Percentiles rank a stretch among this genome's conserved stretches.
Conservation (phyloP, 2,329 filamentous ascomycete species). For the Penicillium capsulatum region DNA sequence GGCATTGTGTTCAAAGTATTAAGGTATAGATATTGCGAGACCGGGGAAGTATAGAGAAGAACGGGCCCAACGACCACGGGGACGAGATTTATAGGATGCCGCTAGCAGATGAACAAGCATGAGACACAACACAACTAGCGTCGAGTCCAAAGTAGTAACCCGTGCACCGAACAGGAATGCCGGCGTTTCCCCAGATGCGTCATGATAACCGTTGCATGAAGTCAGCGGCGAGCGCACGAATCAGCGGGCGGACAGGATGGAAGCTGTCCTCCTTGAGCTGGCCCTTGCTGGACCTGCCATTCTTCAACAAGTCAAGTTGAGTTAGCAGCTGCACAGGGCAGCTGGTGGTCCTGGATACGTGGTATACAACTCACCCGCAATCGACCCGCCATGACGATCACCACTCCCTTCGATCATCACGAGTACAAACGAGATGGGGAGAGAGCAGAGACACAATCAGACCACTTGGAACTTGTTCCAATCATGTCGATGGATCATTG, state of each 20-base stretch:
- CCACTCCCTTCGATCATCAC: no score
- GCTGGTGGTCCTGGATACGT: no score
- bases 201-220: slow-evolving; percentile 26
- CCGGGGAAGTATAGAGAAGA: background rate
- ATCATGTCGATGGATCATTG: no score
- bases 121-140: slow-evolving; percentile 17
- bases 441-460: no score
- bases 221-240: slow-evolving; percentile 11
- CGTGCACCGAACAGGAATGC: slow-evolving; percentile 8
- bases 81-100: background rate
- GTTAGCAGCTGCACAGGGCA: no score
- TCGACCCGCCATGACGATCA: no score
- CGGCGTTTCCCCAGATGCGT: slow-evolving; percentile 27
- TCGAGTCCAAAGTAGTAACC: slow-evolving; percentile 8
- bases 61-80: background rate
- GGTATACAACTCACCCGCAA: no score
- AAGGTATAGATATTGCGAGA: background rate
- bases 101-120: no score
- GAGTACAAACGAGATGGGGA: background rate
- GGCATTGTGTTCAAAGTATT: slow-evolving; percentile 18
- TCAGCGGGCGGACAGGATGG: background rate
- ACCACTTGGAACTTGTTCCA: no score
- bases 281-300: no score
- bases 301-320: no score
- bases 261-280: no score